Percentiles rank a stretch among this genome's conserved stretches.
phyloP scores from a whole-genome alignment of 2,329 filamentous ascomycete genomes.

The Aspergillus quadricinctus region DNA sequence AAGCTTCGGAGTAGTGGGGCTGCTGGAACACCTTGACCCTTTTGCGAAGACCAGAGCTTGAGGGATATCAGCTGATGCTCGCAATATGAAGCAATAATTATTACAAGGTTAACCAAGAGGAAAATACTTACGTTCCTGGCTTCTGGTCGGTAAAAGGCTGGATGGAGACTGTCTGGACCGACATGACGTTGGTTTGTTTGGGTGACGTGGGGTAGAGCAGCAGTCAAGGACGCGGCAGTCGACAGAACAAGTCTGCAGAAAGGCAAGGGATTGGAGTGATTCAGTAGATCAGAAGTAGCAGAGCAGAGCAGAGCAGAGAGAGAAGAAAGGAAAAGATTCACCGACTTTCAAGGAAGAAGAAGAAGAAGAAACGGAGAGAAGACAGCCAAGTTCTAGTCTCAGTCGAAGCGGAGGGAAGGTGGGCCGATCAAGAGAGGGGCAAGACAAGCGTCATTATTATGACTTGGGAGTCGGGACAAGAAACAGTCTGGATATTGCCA shows the following conservation, averaged over 20 bases:
- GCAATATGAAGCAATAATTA: conserved; percentile 15
- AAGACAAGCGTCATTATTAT: background rate
- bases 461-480: background rate
- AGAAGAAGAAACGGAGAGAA: conserved; percentile 5
- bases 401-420: conserved; percentile 8
- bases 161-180: conserved; percentile 72
- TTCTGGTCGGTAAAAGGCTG: conserved; percentile 93
- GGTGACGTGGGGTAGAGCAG: conserved; percentile 5
- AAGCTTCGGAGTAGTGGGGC: conserved; percentile 91
- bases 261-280: conserved; percentile 8
- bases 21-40: conserved; percentile 98
- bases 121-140: conserved; percentile 83
- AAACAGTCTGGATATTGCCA: background rate
- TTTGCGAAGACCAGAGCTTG: conserved; percentile 93
- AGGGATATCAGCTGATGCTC: background rate
- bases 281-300: conserved; percentile 1
- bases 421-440: background rate
- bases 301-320: conserved; percentile 5
- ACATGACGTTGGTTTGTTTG: conserved; percentile 53
- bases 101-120: conserved; percentile 1
- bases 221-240: conserved; percentile 7
- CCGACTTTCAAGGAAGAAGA: conserved; percentile 18
- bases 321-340: conserved; percentile 12
- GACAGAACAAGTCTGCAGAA: conserved; percentile 9
- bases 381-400: background rate